Percentiles rank a stretch among this genome's conserved stretches.
These are phyloP conservation scores for Penicillium nordicum DNA, from an alignment of 2,329 filamentous ascomycete species.

Conservation along the genomic window DNA sequence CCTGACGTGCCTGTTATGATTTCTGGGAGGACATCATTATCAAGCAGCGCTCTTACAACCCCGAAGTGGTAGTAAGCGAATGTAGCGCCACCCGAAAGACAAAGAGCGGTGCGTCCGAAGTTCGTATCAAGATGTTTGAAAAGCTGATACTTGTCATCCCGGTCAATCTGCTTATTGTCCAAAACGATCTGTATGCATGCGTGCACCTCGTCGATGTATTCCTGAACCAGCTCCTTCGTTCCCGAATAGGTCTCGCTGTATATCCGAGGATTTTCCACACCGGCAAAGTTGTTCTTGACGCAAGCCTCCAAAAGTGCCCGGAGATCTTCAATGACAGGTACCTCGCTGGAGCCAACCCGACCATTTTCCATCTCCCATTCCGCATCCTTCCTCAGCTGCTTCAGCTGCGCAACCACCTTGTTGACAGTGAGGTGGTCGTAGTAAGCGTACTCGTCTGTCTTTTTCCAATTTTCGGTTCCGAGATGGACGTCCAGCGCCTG, in stretches of 20 bases:
- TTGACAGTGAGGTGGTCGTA: constrained; percentile 85
- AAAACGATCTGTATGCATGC: constrained; percentile 64
- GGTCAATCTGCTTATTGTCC: constrained; percentile 62
- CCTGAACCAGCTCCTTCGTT: constrained; percentile 91
- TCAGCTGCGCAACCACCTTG: constrained; percentile 71
- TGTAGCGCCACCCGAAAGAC: constrained; percentile 85
- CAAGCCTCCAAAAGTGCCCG: constrained; percentile 78
- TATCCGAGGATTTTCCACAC: constrained; percentile 87
- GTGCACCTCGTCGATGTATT: constrained; percentile 71
- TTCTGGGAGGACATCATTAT: constrained; percentile 79
- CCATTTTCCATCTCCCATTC: constrained; percentile 36
- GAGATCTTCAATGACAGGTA: constrained; percentile 68
- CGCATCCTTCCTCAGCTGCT: constrained; percentile 42
- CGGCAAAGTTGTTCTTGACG: constrained; percentile 96
- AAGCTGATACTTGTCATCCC: constrained; percentile 71
- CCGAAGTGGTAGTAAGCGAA: constrained; percentile 98
- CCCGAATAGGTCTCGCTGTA: constrained; percentile 98
- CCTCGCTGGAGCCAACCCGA: constrained; percentile 25
- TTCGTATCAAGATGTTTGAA: constrained; percentile 90
- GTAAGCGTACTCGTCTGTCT: constrained; percentile 61
- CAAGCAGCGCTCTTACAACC: constrained; percentile 82
- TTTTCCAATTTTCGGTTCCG: constrained; percentile 60
- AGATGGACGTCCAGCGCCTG: constrained; percentile 75
- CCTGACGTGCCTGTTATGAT: constrained; percentile 97
- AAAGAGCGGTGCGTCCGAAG: constrained; percentile 87